These are phyloP conservation scores for Conringia planisiliqua DNA, from an alignment of 345 rosid genomes.

Conservation along the genomic window DNA sequence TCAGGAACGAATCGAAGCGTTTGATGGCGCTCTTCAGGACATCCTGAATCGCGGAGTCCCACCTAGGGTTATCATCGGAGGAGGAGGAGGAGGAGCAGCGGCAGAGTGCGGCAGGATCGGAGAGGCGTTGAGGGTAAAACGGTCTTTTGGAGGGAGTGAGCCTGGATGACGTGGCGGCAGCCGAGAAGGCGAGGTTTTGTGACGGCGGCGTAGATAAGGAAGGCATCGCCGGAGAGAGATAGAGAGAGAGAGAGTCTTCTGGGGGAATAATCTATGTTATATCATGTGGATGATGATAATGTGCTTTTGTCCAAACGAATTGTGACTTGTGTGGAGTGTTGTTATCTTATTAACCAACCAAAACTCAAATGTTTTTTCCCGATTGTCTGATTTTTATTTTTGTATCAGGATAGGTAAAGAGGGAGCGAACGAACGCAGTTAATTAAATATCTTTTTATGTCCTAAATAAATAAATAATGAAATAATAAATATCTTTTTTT, in stretches of 20 bases:
- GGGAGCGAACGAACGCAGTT: too few species aligned
- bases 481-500: too few species aligned
- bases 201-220: conserved; percentile 53
- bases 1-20: conserved; percentile 53
- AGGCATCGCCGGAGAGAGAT: conserved; percentile 43
- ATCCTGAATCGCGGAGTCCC: conserved; percentile 61
- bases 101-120: conserved; percentile 36
- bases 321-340: neutral
- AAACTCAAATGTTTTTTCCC: neutral
- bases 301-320: conserved; percentile 4
- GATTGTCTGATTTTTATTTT: neutral
- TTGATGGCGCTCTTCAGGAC: conserved; percentile 48
- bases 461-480: too few species aligned
- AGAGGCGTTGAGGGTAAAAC: conserved; percentile 36
- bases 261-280: neutral
- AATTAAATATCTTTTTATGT: too few species aligned
- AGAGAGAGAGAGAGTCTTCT: neutral
- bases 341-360: neutral
- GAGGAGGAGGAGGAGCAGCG: conserved; percentile 53
- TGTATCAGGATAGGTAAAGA: neutral
- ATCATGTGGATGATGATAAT: conserved; percentile 15
- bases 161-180: conserved; percentile 24
- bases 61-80: conserved; percentile 36
- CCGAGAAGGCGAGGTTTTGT: conserved; percentile 41
- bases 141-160: conserved; percentile 36